These are phyloP conservation scores for Cladophialophora yegresii DNA, from an alignment of 2,329 filamentous ascomycete genomes.

Conservation along the genomic window DNA sequence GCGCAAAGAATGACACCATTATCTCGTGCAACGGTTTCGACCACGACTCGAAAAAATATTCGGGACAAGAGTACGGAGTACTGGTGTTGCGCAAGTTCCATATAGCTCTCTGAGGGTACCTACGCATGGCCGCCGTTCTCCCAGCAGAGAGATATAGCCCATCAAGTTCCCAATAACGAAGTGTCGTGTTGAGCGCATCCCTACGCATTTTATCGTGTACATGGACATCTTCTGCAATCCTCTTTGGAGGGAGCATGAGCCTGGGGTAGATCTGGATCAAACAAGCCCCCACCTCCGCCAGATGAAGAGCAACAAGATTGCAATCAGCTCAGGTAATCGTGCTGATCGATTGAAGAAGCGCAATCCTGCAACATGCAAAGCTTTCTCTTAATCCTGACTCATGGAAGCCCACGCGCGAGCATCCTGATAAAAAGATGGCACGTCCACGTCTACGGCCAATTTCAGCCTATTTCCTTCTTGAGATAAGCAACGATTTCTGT, in stretches of 20 bases:
- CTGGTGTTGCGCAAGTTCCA: neutral
- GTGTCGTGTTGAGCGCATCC: neutral
- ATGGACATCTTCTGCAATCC: slow-evolving; percentile 1
- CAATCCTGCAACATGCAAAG: neutral
- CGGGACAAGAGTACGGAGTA: no score
- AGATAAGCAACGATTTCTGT: slow-evolving; percentile 1
- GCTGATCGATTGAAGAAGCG: slow-evolving; percentile 15
- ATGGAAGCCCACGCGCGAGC: slow-evolving; percentile 5
- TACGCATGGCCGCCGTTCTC: neutral
- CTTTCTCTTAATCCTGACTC: slow-evolving; percentile 14
- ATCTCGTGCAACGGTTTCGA: neutral
- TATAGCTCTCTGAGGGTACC: neutral
- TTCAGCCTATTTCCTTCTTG: slow-evolving; percentile 12
- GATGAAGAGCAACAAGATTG: slow-evolving; percentile 9
- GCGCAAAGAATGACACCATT: neutral
- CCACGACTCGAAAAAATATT: neutral
- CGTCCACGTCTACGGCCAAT: slow-evolving; percentile 1
- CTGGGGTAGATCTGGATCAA: slow-evolving; percentile 12
- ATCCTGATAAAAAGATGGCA: neutral
- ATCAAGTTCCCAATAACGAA: neutral
- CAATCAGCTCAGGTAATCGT: slow-evolving; percentile 21
- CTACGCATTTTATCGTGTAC: neutral
- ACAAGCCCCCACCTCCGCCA: slow-evolving; percentile 10
- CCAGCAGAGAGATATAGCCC: neutral
- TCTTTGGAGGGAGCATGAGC: neutral